These are phyloP conservation scores for Auriscalpium vulgare DNA, from an alignment of 768 basidiomycete genomes.

Conservation along the genomic window DNA sequence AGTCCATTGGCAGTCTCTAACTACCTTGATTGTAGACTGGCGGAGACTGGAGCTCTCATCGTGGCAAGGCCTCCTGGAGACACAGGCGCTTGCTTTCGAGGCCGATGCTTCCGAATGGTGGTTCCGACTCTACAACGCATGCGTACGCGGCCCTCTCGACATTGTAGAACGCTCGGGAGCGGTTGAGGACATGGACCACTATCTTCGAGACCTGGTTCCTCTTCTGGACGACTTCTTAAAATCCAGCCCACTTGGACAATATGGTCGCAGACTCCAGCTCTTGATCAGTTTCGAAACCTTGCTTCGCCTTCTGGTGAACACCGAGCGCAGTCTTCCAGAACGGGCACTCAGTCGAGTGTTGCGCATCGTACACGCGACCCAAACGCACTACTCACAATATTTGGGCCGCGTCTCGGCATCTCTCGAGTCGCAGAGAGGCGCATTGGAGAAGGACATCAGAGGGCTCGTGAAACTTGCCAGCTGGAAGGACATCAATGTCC, in stretches of 20 bases:
- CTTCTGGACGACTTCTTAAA: constrained; percentile 77
- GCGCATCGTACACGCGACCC: constrained; percentile 52
- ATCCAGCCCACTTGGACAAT: constrained; percentile 80
- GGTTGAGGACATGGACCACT: constrained; percentile 32
- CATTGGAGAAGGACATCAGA: constrained; percentile 72
- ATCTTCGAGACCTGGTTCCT: constrained; percentile 61
- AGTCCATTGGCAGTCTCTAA: constrained; percentile 54
- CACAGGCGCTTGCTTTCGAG: constrained; percentile 46
- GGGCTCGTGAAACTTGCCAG: constrained; percentile 91
- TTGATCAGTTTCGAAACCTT: constrained; percentile 61
- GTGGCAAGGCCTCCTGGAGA: constrained; percentile 76
- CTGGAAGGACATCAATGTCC: constrained; percentile 96
- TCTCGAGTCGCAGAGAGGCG: constrained; percentile 47
- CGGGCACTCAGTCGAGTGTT: constrained; percentile 41
- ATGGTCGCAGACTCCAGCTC: constrained; percentile 54
- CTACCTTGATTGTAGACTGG: constrained; percentile 79
- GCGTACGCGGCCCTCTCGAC: constrained; percentile 53
- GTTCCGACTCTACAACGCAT: constrained; percentile 82
- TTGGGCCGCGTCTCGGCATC: constrained; percentile 34
- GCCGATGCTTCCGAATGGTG: constrained; percentile 65
- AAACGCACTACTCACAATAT: constrained; percentile 60
- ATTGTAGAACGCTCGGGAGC: constrained; percentile 32
- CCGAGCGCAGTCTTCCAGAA: constrained; percentile 24
- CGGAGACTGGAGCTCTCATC: constrained; percentile 80
- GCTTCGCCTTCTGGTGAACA: constrained; percentile 27